Base-by-base conservation (phyloP, 345 rosid species). In the Tarenaya hassleriana region DNA sequence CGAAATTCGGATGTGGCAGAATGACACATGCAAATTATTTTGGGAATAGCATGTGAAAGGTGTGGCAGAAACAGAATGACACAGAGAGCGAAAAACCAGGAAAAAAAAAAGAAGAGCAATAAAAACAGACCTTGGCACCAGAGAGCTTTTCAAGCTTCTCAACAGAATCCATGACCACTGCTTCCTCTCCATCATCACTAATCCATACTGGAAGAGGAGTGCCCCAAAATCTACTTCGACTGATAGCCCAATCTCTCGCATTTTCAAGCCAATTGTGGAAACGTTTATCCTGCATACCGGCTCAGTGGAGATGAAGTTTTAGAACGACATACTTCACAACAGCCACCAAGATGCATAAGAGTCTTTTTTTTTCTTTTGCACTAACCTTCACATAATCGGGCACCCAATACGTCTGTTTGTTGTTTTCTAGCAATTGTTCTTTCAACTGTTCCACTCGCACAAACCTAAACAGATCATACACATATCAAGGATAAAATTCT, bases 221-320 rank as follows among this genome's bases (percentile, higher is more conserved):
- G 35, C 99, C 99, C 99, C 97, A 92, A 69, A 88, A 92, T 57
- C 99, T 73, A 74, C 95, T 92, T 62, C 99, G 72, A 72, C 98
- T 92, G 19, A 92, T 69, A 17, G 97, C 98, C 98, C 98, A 92
- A 73, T 92, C 98, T 67, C 97, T 73, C 40, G 97, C 98, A 78
- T 88, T 92, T 66, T 92, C 97, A 53, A 92, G 80, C 98, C 98
- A 92, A 75, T 92, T 92, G 67, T 92, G 97, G 66, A 92, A 92
- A 41, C 98, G 88, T 57, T 92, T 92, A 24, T 86, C 96, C 98
- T 90, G 78, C 34, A 47, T 46, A 44, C 67, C 43, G 39, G 15
- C 34, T 60, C 57, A 42, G 43, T 15, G 42, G 50, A 55, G 51
- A 60, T 34, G 45, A 51, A 21, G 52, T 29, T 18, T 43, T 32